phyloP scores from a whole-genome alignment of 2,329 filamentous ascomycete genomes.

The Moelleriella libera region DNA sequence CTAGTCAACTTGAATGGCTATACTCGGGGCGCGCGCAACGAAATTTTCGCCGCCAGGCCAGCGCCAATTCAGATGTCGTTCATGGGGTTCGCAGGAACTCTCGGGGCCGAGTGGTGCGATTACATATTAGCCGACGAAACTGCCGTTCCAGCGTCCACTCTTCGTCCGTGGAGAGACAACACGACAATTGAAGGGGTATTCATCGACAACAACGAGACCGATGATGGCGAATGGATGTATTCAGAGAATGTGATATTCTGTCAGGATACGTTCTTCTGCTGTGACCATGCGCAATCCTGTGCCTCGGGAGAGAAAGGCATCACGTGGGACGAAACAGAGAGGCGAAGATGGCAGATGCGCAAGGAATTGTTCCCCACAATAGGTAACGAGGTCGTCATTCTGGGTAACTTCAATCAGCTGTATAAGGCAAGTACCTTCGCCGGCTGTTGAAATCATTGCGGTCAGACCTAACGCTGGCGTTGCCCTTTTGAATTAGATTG shows the following conservation, averaged over 20 bases:
- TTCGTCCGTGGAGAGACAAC: constrained; percentile 68
- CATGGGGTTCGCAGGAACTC: constrained; percentile 94
- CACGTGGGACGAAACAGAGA: constrained; percentile 74
- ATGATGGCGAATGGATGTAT: constrained; percentile 77
- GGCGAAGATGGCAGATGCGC: constrained; percentile 78
- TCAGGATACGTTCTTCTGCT: constrained; percentile 93
- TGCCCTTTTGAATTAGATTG: constrained; percentile 48
- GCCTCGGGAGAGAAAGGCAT: constrained; percentile 52
- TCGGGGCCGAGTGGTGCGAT: constrained; percentile 97
- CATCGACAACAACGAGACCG: constrained; percentile 49
- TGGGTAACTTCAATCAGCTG: constrained; percentile 96
- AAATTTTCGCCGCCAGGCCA: constrained; percentile 88
- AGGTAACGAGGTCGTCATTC: constrained; percentile 70
- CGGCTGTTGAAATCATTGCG: not conserved
- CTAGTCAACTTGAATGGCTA: constrained; percentile 97
- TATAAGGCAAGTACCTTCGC: constrained; percentile 60
- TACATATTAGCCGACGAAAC: constrained; percentile 86
- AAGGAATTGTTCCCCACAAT: constrained; percentile 80
- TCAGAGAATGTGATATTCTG: constrained; percentile 95
- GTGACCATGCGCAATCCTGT: constrained; percentile 86
- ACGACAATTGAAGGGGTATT: constrained; percentile 58
- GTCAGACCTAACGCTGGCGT: too few species aligned
- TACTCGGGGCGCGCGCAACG: constrained; percentile 89
- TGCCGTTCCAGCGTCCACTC: constrained; percentile 67
- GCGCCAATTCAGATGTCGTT: constrained; percentile 98